Conservation (phyloP, 306 rosid genomes). For the Rosa chinensis region DNA sequence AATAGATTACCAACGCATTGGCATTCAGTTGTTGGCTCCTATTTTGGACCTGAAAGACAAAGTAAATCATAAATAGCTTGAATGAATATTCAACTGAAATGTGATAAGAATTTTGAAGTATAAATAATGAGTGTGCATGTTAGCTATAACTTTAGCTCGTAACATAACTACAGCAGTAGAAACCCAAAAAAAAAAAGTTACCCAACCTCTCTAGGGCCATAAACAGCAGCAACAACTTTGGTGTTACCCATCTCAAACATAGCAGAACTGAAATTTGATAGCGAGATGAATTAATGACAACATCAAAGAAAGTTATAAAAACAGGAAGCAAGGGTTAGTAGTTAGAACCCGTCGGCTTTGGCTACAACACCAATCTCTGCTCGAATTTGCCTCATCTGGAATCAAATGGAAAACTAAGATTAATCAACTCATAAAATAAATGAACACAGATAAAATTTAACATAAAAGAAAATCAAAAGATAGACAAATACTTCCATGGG, state of each 20-base stretch:
- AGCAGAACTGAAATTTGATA: conserved; percentile 57
- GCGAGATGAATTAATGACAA: conserved; percentile 1
- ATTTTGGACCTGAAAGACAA: conserved; percentile 67
- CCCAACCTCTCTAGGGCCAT: conserved; percentile 85
- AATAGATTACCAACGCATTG: conserved; percentile 62
- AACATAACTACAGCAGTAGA: not conserved
- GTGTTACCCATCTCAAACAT: conserved; percentile 94
- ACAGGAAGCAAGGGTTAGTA: conserved; percentile 16
- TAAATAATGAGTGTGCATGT: not conserved
- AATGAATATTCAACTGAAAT: not conserved
- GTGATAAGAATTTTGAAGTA: not conserved
- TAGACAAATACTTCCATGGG: conserved; percentile 40
- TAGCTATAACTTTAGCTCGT: not conserved
- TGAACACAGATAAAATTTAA: not conserved
- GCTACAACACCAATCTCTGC: conserved; percentile 86
- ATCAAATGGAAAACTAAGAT: not conserved
- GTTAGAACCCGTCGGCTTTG: conserved; percentile 72
- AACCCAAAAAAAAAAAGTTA: not conserved
- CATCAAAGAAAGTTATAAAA: not conserved
- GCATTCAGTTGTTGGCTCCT: conserved; percentile 66
- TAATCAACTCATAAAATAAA: not conserved
- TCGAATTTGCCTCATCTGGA: conserved; percentile 85
- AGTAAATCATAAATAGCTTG: not conserved
- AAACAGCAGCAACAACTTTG: conserved; percentile 88
- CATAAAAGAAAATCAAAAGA: not conserved